Base-by-base conservation (phyloP, 73 alveolate genomes). In the Diophrys appendiculata region DNA sequence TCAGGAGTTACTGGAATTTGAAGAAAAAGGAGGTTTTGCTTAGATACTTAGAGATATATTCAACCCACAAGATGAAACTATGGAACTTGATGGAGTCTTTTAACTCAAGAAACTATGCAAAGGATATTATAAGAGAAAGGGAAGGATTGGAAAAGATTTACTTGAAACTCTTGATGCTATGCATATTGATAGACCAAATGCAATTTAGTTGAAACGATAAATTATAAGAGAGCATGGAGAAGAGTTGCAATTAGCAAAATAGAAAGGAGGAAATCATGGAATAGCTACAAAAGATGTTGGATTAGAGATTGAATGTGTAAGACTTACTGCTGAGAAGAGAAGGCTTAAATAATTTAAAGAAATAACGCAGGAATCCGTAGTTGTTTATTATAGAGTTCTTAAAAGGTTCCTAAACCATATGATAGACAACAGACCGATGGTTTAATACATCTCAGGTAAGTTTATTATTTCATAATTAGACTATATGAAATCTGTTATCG, bases 11-110 rank as follows among this genome's bases (percentile, higher is more conserved):
- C 69, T 78, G 11, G 92, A 84, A 43, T 84, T 84, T 70, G 92
- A 84, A 34, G 92, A 84, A 69, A 65, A 77, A 68, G 92, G 92
- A 54, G 92, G 92, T 2, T 54, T 84, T 69, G 87, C 92, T 0
- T 68, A 60, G 29, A 76, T 84, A 0, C 68, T 84, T 2, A 76
- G 77, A 27, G 85, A 84, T 18, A 67, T 84, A 28, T 84, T 84
- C 68, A 77, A 76, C 35, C 92, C 92, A 0, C 26, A 25, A 29
- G 92, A 84, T 54, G 78, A 76, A 27, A 65, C 82, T 25, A 69
- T 84, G 34, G 92, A 84, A 71, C 72, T 84, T 5, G 92, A 84
- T 33, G 77, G 87, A 26, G 92, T 77, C 0, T 77, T 65, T 65
- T 56, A 84, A 54, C 88, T 84, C 55, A 84, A 77, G 68, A 34